phyloP scores from a whole-genome alignment of 257 asterid species.

The Sherardia arvensis region DNA sequence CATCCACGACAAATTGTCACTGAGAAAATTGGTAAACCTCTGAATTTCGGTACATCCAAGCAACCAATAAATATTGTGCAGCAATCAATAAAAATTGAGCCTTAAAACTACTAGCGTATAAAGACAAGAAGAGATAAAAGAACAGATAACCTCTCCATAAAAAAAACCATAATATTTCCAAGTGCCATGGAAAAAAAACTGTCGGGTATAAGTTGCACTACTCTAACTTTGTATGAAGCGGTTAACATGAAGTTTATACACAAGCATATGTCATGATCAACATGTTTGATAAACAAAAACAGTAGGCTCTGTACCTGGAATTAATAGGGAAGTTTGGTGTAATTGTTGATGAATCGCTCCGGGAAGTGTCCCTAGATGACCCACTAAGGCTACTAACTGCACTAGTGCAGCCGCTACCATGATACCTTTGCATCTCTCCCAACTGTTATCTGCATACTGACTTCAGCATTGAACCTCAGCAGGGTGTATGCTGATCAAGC shows the following conservation, averaged over 20 bases:
- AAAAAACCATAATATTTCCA: not conserved
- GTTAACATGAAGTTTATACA: not conserved
- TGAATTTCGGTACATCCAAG: too few relatives aligned
- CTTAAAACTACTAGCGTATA: not conserved
- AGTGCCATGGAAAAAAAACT: too few relatives aligned
- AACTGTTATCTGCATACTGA: constrained; percentile 93
- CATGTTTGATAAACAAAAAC: constrained; percentile 10
- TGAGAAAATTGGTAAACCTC: not conserved
- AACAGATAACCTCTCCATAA: not conserved
- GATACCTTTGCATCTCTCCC: constrained; percentile 99
- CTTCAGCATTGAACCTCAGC: constrained; percentile 77
- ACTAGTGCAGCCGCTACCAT: constrained; percentile 88
- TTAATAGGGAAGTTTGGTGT: constrained; percentile 57
- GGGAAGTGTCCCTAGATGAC: constrained; percentile 73
- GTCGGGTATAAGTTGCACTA: too few relatives aligned
- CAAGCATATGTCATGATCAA: not conserved
- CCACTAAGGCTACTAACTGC: constrained; percentile 83
- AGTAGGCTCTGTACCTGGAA: constrained; percentile 47
- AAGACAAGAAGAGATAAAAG: not conserved
- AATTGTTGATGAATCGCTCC: constrained; percentile 55
- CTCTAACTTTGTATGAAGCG: constrained; percentile 1
- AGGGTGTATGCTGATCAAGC: constrained; percentile 29
- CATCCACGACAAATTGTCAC: not conserved
- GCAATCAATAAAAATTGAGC: not conserved
- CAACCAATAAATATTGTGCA: too few relatives aligned